Evolutionary conservation across 1,139 yeast genomes (phyloP).

Genomic region (Yamadazyma mexicana): DNA sequence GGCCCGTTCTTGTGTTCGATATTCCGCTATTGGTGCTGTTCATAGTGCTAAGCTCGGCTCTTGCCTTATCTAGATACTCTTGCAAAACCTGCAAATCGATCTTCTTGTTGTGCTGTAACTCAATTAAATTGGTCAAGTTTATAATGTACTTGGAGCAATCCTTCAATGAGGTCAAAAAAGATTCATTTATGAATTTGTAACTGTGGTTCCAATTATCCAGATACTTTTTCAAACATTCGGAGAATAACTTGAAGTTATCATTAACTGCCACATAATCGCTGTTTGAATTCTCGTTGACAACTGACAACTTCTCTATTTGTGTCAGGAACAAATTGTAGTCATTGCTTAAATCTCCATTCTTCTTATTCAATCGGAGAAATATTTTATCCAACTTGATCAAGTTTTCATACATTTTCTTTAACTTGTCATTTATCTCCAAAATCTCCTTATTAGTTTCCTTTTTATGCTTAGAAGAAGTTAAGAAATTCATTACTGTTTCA

Average conservation of each 20-base stretch:
- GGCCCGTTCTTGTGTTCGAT: conserved; percentile 18
- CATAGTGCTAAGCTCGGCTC: conserved; percentile 49
- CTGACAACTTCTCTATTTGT: conserved; percentile 69
- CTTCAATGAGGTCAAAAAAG: conserved; percentile 77
- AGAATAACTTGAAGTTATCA: conserved; percentile 39
- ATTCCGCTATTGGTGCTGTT: conserved; percentile 11
- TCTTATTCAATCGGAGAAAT: conserved; percentile 68
- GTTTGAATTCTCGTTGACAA: conserved; percentile 27
- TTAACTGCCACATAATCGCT: conserved; percentile 16
- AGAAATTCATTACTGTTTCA: conserved; percentile 89
- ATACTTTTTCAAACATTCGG: conserved; percentile 51
- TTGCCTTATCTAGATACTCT: conserved; percentile 73
- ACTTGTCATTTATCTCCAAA: conserved; percentile 76
- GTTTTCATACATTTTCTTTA: conserved; percentile 83
- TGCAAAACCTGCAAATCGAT: conserved; percentile 85
- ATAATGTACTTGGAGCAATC: conserved; percentile 86
- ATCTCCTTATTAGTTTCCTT: conserved; percentile 77
- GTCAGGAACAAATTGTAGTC: conserved; percentile 73
- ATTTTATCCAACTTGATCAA: conserved; percentile 75
- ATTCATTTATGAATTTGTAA: conserved; percentile 70
- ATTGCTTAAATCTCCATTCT: conserved; percentile 67
- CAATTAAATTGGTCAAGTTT: conserved; percentile 72
- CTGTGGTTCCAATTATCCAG: conserved; percentile 40
- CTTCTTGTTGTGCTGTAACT: conserved; percentile 86
- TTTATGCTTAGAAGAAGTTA: conserved; percentile 69